Conservation (phyloP, 2,329 filamentous ascomycete species). For the Sporothrix sp. region DNA sequence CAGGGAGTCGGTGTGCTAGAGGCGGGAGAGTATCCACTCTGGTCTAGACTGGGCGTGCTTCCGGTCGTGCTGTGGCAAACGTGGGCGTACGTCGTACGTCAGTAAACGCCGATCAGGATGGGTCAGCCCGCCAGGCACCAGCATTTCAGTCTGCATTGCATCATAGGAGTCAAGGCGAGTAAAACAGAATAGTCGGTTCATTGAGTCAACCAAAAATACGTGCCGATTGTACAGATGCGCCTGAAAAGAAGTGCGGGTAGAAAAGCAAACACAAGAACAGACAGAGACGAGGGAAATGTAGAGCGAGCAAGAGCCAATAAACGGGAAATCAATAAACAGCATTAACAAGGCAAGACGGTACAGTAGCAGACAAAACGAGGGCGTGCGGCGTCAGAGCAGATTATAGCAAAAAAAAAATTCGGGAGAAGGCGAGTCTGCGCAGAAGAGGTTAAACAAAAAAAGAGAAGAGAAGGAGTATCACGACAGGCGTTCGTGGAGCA, state of each 20-base stretch:
- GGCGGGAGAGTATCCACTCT: no score
- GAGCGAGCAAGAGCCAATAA: background rate
- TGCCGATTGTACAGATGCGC: no score
- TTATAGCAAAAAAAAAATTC: background rate
- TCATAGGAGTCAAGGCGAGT: no score
- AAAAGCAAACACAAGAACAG: no score
- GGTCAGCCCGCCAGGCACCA: slow-evolving; percentile 7
- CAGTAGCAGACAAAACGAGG: no score
- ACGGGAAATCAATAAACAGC: background rate
- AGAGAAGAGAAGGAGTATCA: background rate
- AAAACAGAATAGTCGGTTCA: no score
- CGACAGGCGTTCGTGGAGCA: background rate
- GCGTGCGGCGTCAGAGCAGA: no score
- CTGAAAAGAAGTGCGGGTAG: no score
- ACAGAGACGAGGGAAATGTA: no score
- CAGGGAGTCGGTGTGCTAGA: background rate
- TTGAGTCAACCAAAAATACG: no score
- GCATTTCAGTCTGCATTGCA: slow-evolving; percentile 1
- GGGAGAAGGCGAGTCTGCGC: no score
- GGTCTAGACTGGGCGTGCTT: no score
- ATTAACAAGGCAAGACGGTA: background rate
- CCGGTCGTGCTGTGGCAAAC: background rate
- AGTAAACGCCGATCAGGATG: background rate
- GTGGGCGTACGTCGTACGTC: slow-evolving; percentile 5
- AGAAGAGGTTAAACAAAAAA: background rate